Conservation (phyloP, 2,329 filamentous ascomycete species). For the Neocucurbitaria cava region DNA sequence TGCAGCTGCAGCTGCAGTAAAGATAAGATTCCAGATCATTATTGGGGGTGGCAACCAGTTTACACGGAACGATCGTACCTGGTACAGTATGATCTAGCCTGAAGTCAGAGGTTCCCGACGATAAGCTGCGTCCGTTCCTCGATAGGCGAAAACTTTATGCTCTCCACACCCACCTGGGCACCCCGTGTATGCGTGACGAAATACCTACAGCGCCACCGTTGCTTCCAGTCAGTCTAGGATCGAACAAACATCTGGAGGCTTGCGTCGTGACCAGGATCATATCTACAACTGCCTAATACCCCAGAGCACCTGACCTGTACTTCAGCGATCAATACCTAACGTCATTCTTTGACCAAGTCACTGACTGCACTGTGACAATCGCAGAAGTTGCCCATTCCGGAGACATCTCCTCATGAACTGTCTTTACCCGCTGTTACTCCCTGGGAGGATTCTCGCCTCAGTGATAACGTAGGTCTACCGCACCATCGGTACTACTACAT, state of each 20-base stretch:
- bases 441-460: too few relatives aligned
- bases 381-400: not conserved
- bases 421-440: slow-evolving; percentile 18
- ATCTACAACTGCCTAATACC: not conserved
- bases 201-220: not conserved
- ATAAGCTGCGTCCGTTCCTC: slow-evolving; percentile 1
- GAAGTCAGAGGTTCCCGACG: not conserved
- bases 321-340: not conserved
- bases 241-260: too few relatives aligned
- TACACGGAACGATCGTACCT: too few relatives aligned
- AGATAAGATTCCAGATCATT: not conserved
- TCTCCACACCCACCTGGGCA: slow-evolving; percentile 3
- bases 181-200: not conserved
- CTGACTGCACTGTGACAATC: too few relatives aligned
- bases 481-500: too few relatives aligned
- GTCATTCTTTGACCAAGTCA: too few relatives aligned
- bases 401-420: slow-evolving; percentile 2
- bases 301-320: not conserved
- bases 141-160: slow-evolving; percentile 9
- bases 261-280: not conserved
- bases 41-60: too few relatives aligned
- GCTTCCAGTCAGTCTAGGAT: too few relatives aligned
- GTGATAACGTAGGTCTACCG: too few relatives aligned
- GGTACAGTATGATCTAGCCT: too few relatives aligned
- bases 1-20: too few relatives aligned